These are phyloP conservation scores for Theileria parva DNA, from an alignment of 169 alveolate species.

Conservation along the genomic window DNA sequence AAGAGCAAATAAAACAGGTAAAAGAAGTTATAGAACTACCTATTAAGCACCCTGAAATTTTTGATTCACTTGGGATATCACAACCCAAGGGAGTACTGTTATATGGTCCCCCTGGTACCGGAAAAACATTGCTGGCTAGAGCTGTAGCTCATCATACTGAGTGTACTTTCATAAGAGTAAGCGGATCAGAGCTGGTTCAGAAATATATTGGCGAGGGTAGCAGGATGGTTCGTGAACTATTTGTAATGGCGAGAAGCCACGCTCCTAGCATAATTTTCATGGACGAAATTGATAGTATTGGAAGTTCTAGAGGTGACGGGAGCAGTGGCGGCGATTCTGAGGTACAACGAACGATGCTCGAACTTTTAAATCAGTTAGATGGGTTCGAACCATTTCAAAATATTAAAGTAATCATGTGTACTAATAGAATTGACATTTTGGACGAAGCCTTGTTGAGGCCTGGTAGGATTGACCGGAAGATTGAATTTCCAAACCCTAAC, in stretches of 20 bases:
- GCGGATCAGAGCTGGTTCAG: conserved; percentile 98
- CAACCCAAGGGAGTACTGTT: conserved; percentile 99
- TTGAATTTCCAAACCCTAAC: conserved; percentile 94
- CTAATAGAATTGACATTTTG: conserved; percentile 97
- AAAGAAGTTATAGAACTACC: conserved; percentile 99
- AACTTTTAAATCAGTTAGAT: conserved; percentile 97
- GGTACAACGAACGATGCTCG: conserved; percentile 88
- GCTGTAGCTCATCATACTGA: conserved; percentile 99
- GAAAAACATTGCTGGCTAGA: conserved; percentile 96
- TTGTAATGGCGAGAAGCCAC: conserved; percentile 96
- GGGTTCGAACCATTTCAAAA: conserved; percentile 99
- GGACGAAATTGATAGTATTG: conserved; percentile 98
- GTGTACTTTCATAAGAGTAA: conserved; percentile 97
- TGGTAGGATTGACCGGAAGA: conserved; percentile 97
- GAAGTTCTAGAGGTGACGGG: conserved; percentile 87
- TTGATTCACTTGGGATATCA: conserved; percentile 97
- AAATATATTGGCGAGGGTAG: conserved; percentile 99
- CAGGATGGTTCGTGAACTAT: conserved; percentile 97
- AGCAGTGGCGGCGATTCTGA: conserved; percentile 95
- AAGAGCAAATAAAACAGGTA: conserved; percentile 96
- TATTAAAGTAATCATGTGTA: conserved; percentile 97
- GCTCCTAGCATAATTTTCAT: conserved; percentile 97
- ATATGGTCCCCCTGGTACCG: conserved; percentile 99
- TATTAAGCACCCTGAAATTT: conserved; percentile 98
- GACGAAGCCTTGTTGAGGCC: conserved; percentile 98